Evolutionary conservation across 2,329 filamentous ascomycete species (phyloP).

Genomic region (Cryphonectria radicalis): DNA sequence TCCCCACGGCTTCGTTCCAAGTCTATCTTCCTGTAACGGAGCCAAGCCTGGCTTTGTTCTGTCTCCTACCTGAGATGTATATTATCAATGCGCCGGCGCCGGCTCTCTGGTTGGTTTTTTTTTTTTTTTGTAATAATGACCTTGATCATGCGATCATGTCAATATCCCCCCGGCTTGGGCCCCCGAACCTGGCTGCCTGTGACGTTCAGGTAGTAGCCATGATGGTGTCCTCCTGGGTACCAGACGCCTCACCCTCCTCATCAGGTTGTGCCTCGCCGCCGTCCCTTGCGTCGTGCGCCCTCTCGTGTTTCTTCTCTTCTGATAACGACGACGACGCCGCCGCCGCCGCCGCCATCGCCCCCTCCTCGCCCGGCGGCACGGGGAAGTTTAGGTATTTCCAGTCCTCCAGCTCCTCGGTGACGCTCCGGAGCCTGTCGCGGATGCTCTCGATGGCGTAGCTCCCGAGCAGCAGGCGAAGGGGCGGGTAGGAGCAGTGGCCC

Average conservation of each 20-base stretch:
- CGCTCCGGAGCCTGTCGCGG: constrained; percentile 81
- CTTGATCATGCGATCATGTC: background rate
- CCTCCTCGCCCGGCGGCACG: constrained; percentile 43
- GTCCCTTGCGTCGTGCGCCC: constrained; percentile 38
- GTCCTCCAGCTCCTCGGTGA: constrained; percentile 93
- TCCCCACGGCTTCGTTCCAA: background rate
- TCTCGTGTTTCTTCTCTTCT: constrained; percentile 40
- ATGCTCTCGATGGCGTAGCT: constrained; percentile 97
- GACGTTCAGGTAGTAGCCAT: constrained; percentile 20
- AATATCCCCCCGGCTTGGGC: background rate
- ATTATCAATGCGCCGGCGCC: background rate
- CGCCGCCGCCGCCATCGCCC: constrained; percentile 20
- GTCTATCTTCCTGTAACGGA: background rate
- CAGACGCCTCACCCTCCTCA: constrained; percentile 21
- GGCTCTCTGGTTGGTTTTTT: background rate
- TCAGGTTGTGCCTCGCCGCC: constrained; percentile 36
- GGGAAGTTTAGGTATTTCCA: constrained; percentile 86
- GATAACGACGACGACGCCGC: constrained; percentile 30
- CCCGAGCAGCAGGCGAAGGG: constrained; percentile 81
- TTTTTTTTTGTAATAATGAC: background rate
- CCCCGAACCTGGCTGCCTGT: background rate
- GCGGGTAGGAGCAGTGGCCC: constrained; percentile 92
- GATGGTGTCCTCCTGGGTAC: constrained; percentile 28
- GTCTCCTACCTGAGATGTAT: background rate
- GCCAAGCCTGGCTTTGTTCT: too few relatives aligned